phyloP scores from a whole-genome alignment of 495 filamentous ascomycete genomes.

The Hypoxylon cercidicola region DNA sequence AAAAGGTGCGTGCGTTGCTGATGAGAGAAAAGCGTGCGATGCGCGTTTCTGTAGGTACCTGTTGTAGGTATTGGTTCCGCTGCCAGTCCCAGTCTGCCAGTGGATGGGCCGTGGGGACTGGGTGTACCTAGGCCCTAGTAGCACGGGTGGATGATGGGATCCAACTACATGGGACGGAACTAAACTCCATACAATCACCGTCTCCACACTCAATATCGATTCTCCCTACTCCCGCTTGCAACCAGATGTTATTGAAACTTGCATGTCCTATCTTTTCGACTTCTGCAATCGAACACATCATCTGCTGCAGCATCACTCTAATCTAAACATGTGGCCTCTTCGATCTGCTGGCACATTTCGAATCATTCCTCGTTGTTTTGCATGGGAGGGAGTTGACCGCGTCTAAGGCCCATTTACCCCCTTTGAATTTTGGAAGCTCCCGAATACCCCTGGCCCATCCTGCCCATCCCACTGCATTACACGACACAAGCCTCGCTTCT shows the following conservation, averaged over 20 bases:
- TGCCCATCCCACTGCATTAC: slow-evolving; percentile 16
- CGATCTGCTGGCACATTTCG: slow-evolving; percentile 10
- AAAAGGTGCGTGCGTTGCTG: too few species aligned
- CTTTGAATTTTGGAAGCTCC: slow-evolving; percentile 7
- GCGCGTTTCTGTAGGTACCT: slow-evolving; percentile 18
- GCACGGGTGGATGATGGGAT: slow-evolving; percentile 15
- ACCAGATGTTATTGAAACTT: background rate
- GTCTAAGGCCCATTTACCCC: slow-evolving; percentile 16
- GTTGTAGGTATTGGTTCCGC: too few species aligned
- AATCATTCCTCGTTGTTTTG: slow-evolving; percentile 11
- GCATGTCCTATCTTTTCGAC: slow-evolving; percentile 21
- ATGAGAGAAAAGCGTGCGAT: background rate
- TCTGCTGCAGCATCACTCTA: slow-evolving; percentile 28
- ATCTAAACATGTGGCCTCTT: slow-evolving; percentile 30
- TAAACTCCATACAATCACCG: slow-evolving; percentile 15
- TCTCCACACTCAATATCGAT: slow-evolving; percentile 37
- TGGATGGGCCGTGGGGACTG: too few species aligned
- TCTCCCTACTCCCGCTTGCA: slow-evolving; percentile 26
- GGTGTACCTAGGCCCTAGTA: too few species aligned
- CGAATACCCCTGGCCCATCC: slow-evolving; percentile 15
- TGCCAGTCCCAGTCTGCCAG: too few species aligned
- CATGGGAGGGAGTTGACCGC: slow-evolving; percentile 23
- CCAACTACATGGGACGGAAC: slow-evolving; percentile 34
- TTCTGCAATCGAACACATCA: slow-evolving; percentile 23
- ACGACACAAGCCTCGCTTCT: slow-evolving; percentile 12